phyloP scores from a whole-genome alignment of 257 asterid genomes.

The Ocimum tenuiflorum region DNA sequence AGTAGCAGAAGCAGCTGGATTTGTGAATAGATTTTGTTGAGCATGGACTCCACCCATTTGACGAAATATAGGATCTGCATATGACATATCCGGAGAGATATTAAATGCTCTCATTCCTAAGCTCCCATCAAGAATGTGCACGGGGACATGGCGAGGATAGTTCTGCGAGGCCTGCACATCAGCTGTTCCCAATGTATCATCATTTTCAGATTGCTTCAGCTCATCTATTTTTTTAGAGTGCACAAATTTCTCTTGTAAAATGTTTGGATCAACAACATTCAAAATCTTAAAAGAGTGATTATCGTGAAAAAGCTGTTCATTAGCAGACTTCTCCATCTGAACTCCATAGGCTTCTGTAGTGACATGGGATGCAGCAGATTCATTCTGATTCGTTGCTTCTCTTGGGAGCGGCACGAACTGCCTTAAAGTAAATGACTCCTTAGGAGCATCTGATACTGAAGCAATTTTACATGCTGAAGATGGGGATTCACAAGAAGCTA shows the following conservation, averaged over 20 bases:
- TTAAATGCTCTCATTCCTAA: constrained; percentile 30
- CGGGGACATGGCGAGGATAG: constrained; percentile 76
- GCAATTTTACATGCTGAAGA: constrained; percentile 29
- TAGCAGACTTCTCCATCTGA: constrained; percentile 31
- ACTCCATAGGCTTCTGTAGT: constrained; percentile 40
- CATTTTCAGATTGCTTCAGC: constrained; percentile 36
- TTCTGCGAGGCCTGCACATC: constrained; percentile 41
- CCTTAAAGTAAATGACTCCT: constrained; percentile 36
- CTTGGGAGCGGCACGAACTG: constrained; percentile 42
- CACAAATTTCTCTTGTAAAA: constrained; percentile 31
- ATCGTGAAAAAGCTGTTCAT: constrained; percentile 35
- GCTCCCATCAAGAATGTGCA: constrained; percentile 79
- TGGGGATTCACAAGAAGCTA: constrained; percentile 33
- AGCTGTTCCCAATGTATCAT: constrained; percentile 25
- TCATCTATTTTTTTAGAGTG: constrained; percentile 26
- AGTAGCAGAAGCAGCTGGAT: constrained; percentile 42
- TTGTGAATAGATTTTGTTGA: constrained; percentile 35
- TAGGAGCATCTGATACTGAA: constrained; percentile 29
- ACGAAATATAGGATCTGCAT: constrained; percentile 34
- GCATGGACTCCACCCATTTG: constrained; percentile 40
- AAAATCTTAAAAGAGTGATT: constrained; percentile 29
- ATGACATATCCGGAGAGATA: constrained; percentile 29
- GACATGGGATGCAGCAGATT: constrained; percentile 44
- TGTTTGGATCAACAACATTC: constrained; percentile 27
- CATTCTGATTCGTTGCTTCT: constrained; percentile 40